These are phyloP conservation scores for Cornus suecica DNA, from an alignment of 148 eudicot genomes.

Conservation along the genomic window DNA sequence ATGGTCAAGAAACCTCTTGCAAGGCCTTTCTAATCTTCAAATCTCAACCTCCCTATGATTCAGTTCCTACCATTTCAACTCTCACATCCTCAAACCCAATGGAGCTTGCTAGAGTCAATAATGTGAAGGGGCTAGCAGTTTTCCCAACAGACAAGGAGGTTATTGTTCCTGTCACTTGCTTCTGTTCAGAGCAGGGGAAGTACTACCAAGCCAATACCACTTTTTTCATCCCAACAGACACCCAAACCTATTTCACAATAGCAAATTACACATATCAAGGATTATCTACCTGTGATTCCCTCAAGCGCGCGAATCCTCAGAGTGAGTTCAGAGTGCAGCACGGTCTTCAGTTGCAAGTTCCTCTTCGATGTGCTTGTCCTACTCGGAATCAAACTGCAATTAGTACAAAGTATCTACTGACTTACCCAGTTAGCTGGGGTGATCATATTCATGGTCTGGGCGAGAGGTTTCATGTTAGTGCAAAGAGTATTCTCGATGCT, in stretches of 20 bases:
- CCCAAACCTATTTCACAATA: slow-evolving; percentile 26
- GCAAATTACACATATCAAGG: slow-evolving; percentile 55
- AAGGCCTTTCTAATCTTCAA: slow-evolving; percentile 50
- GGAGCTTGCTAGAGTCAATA: slow-evolving; percentile 37
- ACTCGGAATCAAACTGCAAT: slow-evolving; percentile 32
- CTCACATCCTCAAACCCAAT: slow-evolving; percentile 36
- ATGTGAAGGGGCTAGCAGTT: slow-evolving; percentile 29
- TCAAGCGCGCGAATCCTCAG: slow-evolving; percentile 16
- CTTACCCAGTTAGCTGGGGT: slow-evolving; percentile 36
- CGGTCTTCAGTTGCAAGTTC: slow-evolving; percentile 28
- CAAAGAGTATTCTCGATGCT: slow-evolving; percentile 36
- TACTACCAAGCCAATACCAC: slow-evolving; percentile 58
- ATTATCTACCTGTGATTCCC: slow-evolving; percentile 46
- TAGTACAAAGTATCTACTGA: slow-evolving; percentile 50
- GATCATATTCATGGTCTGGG: slow-evolving; percentile 33
- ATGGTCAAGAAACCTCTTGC: slow-evolving; percentile 50
- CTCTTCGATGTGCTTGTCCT: slow-evolving; percentile 82
- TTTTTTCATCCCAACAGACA: slow-evolving; percentile 20
- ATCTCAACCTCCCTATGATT: slow-evolving; percentile 41
- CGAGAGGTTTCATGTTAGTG: slow-evolving; percentile 21
- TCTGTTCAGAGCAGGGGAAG: slow-evolving; percentile 42
- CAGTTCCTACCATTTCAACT: slow-evolving; percentile 41
- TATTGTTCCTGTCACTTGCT: slow-evolving; percentile 56
- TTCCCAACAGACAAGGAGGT: slow-evolving; percentile 50
- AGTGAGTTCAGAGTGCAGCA: slow-evolving; percentile 9